phyloP scores from a whole-genome alignment of 306 rosid species.

The Parietaria judaica region DNA sequence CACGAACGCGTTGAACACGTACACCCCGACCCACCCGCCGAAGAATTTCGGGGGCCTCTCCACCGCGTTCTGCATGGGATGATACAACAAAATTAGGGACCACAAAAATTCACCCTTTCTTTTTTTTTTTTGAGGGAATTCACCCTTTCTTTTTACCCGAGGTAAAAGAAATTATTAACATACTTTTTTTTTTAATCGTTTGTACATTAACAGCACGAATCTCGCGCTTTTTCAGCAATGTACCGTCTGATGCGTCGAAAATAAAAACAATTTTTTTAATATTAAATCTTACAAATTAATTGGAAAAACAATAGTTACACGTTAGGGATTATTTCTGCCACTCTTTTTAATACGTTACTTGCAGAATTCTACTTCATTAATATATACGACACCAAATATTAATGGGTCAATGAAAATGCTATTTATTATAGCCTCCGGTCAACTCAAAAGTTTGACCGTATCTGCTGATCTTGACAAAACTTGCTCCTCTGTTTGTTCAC shows the following conservation, averaged over 20 bases:
- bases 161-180: neutral
- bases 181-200: neutral
- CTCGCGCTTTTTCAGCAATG: constrained; percentile 21
- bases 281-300: neutral
- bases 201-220: constrained; percentile 27
- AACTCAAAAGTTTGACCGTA: neutral
- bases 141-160: no score
- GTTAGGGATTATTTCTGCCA: neutral
- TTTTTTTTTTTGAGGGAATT: no score
- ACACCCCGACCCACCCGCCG: constrained; percentile 86
- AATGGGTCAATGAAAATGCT: neutral
- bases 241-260: neutral
- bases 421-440: neutral
- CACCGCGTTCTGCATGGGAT: constrained; percentile 72
- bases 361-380: neutral
- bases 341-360: neutral
- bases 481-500: neutral
- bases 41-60: constrained; percentile 74
- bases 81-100: constrained; percentile 2
- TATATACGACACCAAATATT: neutral
- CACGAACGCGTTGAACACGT: constrained; percentile 56
- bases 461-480: constrained; percentile 3
- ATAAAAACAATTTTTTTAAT: neutral
- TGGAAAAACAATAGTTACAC: no score
- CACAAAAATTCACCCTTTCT: neutral